Conservation (phyloP, 345 rosid genomes). For the Durio zibethinus region DNA sequence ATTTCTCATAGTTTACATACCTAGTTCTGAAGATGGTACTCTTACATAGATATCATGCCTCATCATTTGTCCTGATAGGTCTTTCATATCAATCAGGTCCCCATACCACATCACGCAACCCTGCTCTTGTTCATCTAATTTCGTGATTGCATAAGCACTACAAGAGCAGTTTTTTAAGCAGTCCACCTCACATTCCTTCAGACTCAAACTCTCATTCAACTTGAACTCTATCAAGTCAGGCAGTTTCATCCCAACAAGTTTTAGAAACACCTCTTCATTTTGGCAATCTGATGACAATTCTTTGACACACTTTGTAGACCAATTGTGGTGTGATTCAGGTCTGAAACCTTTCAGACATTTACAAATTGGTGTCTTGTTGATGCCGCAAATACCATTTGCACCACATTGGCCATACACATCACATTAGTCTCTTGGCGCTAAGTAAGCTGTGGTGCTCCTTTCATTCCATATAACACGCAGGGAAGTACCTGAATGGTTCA, state of each 20-base stretch:
- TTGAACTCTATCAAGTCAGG: background rate
- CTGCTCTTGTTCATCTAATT: background rate
- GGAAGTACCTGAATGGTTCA: background rate
- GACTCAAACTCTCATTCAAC: background rate
- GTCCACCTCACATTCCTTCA: background rate
- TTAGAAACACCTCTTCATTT: background rate
- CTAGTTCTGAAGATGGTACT: background rate
- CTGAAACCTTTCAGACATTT: background rate
- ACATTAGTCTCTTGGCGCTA: background rate
- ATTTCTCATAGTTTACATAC: background rate
- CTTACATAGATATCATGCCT: background rate
- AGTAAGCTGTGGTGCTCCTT: background rate
- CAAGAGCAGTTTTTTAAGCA: background rate
- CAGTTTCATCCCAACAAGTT: background rate
- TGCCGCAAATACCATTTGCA: background rate
- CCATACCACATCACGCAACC: conserved; percentile 1
- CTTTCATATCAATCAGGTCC: background rate
- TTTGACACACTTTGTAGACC: background rate
- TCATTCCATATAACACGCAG: background rate
- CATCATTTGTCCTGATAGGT: background rate
- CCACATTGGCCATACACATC: background rate
- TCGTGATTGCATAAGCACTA: background rate
- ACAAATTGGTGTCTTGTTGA: background rate
- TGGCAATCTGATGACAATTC: background rate
- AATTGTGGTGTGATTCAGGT: background rate